These are phyloP conservation scores for Trichoderma gracile DNA, from an alignment of 2,329 filamentous ascomycete species.

Conservation along the genomic window DNA sequence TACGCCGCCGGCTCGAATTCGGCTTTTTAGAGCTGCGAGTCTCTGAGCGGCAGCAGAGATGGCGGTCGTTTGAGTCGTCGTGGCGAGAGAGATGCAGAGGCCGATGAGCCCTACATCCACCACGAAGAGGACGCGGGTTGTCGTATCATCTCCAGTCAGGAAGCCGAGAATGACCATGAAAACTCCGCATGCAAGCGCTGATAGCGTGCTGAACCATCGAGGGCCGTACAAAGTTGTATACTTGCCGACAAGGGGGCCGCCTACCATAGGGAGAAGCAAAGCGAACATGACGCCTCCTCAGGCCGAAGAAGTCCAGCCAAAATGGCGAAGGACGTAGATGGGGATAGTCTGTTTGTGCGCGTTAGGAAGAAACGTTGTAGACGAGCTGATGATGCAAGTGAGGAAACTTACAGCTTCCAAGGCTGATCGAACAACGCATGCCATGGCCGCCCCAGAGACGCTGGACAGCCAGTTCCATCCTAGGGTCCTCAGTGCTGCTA, in stretches of 20 bases:
- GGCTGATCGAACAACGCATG: constrained; percentile 16
- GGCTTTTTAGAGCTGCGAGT: not conserved
- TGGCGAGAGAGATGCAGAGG: constrained; percentile 15
- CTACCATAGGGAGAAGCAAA: constrained; percentile 20
- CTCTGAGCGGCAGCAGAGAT: constrained; percentile 21
- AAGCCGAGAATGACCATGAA: constrained; percentile 19
- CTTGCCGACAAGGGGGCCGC: constrained; percentile 13
- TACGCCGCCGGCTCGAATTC: not conserved
- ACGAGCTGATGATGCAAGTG: not conserved
- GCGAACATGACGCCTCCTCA: constrained; percentile 21
- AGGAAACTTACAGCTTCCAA: constrained; percentile 21
- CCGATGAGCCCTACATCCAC: constrained; percentile 18
- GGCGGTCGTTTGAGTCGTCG: constrained; percentile 21
- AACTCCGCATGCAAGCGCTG: constrained; percentile 19
- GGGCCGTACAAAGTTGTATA: constrained; percentile 16
- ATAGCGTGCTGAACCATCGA: constrained; percentile 23
- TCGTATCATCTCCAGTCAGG: constrained; percentile 8
- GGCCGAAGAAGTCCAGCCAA: constrained; percentile 19
- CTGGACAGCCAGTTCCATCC: constrained; percentile 25
- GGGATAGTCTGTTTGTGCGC: constrained; percentile 1
- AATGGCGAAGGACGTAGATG: constrained; percentile 23
- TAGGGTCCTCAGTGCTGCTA: constrained; percentile 4
- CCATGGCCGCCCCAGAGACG: constrained; percentile 13
- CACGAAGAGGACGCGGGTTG: constrained; percentile 18
- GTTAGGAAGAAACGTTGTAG: not conserved